These are phyloP conservation scores for Herpetospermum pedunculosum DNA, from an alignment of 306 rosid species.

Conservation along the genomic window DNA sequence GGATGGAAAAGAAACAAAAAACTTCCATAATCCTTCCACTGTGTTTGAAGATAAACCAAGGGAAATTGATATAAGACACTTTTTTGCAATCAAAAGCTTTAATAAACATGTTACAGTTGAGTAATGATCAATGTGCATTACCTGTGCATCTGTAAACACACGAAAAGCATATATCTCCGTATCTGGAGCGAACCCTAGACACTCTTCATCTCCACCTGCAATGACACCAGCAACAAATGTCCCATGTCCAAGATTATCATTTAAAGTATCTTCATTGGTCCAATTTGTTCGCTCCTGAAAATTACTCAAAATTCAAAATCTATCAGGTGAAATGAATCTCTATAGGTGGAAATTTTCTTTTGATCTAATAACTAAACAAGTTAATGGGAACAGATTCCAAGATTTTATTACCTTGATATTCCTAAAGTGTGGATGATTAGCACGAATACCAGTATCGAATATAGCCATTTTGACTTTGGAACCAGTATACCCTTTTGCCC, in stretches of 20 bases:
- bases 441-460: constrained; percentile 92
- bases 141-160: constrained; percentile 99
- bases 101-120: not conserved
- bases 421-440: constrained; percentile 85
- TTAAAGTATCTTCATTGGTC: constrained; percentile 87
- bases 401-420: constrained; percentile 60
- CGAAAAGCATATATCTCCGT: constrained; percentile 98
- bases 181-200: constrained; percentile 97
- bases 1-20: constrained; percentile 20
- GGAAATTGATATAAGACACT: not conserved
- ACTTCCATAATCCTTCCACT: not conserved
- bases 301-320: constrained; percentile 15
- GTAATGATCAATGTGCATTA: constrained; percentile 43
- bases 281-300: constrained; percentile 95
- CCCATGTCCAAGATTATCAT: constrained; percentile 97
- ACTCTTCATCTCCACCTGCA: constrained; percentile 76
- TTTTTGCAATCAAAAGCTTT: constrained; percentile 1
- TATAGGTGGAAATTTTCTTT: not conserved
- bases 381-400: not conserved
- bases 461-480: constrained; percentile 91
- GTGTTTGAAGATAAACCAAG: not conserved
- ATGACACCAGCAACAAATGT: constrained; percentile 96
- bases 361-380: not conserved
- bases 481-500: constrained; percentile 83
- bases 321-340: not conserved